phyloP scores from a whole-genome alignment of 495 filamentous ascomycete species.

The Neurospora sp. region DNA sequence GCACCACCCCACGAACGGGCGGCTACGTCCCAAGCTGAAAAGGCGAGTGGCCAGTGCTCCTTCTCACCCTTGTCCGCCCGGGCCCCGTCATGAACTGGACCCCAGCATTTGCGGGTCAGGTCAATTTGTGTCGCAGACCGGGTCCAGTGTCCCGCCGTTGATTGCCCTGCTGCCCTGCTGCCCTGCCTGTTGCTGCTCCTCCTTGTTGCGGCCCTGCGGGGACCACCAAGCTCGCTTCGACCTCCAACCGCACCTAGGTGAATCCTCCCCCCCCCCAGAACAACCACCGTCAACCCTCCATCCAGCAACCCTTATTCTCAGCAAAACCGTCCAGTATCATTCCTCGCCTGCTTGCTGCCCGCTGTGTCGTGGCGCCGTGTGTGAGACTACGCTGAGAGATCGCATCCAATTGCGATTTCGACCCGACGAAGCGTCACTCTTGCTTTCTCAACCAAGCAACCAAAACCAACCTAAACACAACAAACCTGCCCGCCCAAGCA shows the following conservation, averaged over 20 bases:
- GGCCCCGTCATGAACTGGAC: not conserved
- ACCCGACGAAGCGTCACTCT: slow-evolving; percentile 1
- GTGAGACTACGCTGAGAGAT: not conserved
- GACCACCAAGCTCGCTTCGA: not conserved
- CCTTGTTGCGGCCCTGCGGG: not conserved
- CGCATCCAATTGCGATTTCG: slow-evolving; percentile 3
- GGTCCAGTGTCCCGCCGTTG: not conserved
- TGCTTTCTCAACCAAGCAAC: not conserved
- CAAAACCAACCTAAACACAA: slow-evolving; percentile 2
- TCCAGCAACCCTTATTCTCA: slow-evolving; percentile 9
- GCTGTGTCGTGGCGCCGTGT: not conserved
- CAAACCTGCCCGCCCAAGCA: slow-evolving; percentile 1
- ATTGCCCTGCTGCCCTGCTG: not conserved
- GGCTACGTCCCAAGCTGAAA: not conserved
- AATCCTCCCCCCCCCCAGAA: not conserved
- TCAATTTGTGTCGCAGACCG: not conserved
- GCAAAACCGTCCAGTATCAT: slow-evolving; percentile 3
- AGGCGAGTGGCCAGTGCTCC: not conserved
- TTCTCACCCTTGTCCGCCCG: not conserved
- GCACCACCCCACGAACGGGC: not conserved
- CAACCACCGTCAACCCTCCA: not conserved
- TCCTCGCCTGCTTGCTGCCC: not conserved
- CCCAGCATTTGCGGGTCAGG: not conserved
- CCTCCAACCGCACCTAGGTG: not conserved
- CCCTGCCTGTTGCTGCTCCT: not conserved